Percentiles rank a stretch among this genome's conserved stretches.
Evolutionary conservation across 139 green algal species (phyloP).

Genomic region (Marvania coccoides): DNA sequence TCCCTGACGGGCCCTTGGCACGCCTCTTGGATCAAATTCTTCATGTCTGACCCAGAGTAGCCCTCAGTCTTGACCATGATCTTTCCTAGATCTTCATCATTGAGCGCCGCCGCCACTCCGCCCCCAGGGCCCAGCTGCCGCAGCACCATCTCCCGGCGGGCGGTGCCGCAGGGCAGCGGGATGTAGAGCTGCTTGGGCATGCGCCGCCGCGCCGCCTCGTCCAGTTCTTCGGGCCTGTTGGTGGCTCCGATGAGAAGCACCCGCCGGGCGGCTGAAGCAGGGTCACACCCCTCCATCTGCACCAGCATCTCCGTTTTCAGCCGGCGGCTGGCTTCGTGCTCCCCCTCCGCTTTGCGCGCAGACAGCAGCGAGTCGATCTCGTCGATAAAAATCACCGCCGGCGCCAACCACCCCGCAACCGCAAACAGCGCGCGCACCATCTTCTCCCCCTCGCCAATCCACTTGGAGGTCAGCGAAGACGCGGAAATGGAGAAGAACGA

Average conservation of each 20-base stretch:
- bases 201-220: conserved; percentile 88
- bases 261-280: conserved; percentile 34
- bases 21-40: conserved; percentile 87
- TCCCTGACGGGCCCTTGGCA: conserved; percentile 81
- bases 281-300: conserved; percentile 83
- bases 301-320: conserved; percentile 98
- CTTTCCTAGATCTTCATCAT: conserved; percentile 59
- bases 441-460: conserved; percentile 98
- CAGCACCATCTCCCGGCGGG: conserved; percentile 12
- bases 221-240: conserved; percentile 95
- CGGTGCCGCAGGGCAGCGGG: conserved; percentile 64
- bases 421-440: conserved; percentile 90
- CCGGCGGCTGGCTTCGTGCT: conserved; percentile 92
- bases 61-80: conserved; percentile 66
- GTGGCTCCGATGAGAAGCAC: conserved; percentile 93
- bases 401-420: conserved; percentile 73
- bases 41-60: conserved; percentile 84
- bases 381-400: conserved; percentile 99
- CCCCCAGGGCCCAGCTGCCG: conserved; percentile 11
- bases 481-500: conserved; percentile 97
- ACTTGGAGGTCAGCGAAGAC: conserved; percentile 94
- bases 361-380: conserved; percentile 96
- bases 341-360: conserved; percentile 82
- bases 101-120: conserved; percentile 29
- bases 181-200: conserved; percentile 99